Conservation (phyloP, 805 yeast genomes). For the Saturnispora bothae region DNA sequence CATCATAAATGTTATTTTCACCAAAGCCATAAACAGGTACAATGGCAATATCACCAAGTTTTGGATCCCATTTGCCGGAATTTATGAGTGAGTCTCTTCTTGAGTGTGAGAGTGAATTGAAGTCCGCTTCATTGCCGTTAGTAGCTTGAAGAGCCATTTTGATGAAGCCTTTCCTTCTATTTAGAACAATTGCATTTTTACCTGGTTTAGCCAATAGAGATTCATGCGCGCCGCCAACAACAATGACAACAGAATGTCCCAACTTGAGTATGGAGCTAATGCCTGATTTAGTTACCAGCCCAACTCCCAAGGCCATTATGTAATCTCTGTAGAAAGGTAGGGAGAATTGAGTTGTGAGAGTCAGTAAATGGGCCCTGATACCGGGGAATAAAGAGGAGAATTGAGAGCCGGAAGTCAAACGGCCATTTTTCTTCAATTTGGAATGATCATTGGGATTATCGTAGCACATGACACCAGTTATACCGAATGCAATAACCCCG, state of each 20-base stretch:
- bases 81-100: constrained; percentile 6
- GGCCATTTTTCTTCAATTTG: constrained; percentile 7
- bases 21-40: constrained; percentile 93
- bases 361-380: constrained; percentile 64
- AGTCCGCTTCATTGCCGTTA: constrained; percentile 7
- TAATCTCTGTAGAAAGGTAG: constrained; percentile 85
- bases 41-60: constrained; percentile 53
- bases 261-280: constrained; percentile 52
- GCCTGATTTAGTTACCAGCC: constrained; percentile 71
- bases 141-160: constrained; percentile 65
- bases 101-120: background rate
- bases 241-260: constrained; percentile 74
- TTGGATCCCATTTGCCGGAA: constrained; percentile 7
- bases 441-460: background rate
- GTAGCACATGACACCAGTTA: constrained; percentile 17
- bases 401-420: constrained; percentile 21
- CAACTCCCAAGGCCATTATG: constrained; percentile 66
- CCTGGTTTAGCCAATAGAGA: constrained; percentile 58
- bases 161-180: constrained; percentile 79
- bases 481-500: constrained; percentile 90
- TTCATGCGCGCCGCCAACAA: constrained; percentile 94
- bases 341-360: constrained; percentile 72
- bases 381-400: constrained; percentile 63
- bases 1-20: constrained; percentile 53
- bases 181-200: constrained; percentile 57